Base-by-base conservation (phyloP, 1,284 basidiomycete species). In the Rhodotorula sp. region DNA sequence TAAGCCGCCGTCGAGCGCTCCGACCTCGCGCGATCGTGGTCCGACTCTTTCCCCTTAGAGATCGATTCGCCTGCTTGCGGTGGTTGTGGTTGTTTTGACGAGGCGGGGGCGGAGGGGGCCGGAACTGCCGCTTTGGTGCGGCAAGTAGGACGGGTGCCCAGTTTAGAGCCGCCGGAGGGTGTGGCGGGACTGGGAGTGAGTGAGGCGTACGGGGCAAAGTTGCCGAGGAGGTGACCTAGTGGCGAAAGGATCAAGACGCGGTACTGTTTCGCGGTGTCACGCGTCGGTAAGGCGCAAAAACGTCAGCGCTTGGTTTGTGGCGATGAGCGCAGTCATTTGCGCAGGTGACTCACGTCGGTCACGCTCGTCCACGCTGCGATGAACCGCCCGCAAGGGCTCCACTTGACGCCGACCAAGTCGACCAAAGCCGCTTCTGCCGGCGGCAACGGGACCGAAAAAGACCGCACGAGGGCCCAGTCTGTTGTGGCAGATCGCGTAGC, bases 371-470 rank as follows among this genome's bases (percentile, higher is more conserved):
- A 77, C 1, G 76, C 59, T 1, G 76, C 76, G 56, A 79, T 43
- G 58, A 76, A 76, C 16, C 71, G 66, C 1, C 76, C 76, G 57
- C 77, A 76, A 0, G 77, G 77, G 15, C 72, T 75, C 70, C 70
- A 77, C 23, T 64, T 45, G 31, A 79, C 49, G 31, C 73, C 73
- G 23, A 60, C 68, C 19, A 74, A 64, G 52, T 79, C 76, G 10
- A 55, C 28, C 54, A 28, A 21, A 16, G 54, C 54, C 2, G 54
- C 26, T 45, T 57, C 18, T 4, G n/a, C 26, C 5, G n/a, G 52
- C 26, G 23, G 3, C 2, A 60, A 2, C n/a, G 58, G 43, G 28
- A 18, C 16, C 23, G 45, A 26, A n/a, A 34, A 50, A 18, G 28
- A 19, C 31, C 19, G 38, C n/a, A 62, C 19, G 18, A 28, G 26